Percentiles rank a stretch among this genome's conserved stretches.
phyloP scores from a whole-genome alignment of 2,329 filamentous ascomycete species.

The Zymoseptoria passerinii region DNA sequence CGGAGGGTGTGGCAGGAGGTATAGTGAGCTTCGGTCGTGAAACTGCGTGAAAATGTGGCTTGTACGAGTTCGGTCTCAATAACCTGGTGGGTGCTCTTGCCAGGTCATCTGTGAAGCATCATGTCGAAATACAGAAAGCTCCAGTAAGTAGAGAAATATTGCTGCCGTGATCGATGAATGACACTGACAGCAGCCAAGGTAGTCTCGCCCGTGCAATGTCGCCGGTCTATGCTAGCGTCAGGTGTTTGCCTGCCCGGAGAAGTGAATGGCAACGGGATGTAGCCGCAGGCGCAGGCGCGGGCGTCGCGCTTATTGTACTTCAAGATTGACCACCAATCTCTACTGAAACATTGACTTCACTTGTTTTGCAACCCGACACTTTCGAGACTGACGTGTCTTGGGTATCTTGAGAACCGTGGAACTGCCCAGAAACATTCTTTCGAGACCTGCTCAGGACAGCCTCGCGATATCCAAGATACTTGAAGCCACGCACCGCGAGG shows the following conservation, averaged over 20 bases:
- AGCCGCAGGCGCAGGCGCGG: too few relatives aligned
- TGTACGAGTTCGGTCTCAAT: background rate
- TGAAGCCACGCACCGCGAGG: background rate
- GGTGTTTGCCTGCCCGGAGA: background rate
- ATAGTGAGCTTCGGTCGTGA: slow-evolving; percentile 39
- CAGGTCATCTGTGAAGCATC: background rate
- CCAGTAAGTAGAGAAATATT: background rate
- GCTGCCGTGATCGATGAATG: background rate
- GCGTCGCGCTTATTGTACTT: background rate
- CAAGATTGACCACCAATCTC: background rate
- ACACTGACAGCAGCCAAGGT: background rate
- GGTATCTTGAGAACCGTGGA: background rate
- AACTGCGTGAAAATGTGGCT: background rate
- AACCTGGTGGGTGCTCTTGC: background rate
- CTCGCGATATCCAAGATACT: background rate
- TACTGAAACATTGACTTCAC: background rate
- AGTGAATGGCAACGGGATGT: background rate
- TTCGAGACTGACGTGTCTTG: background rate
- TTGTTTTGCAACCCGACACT: background rate
- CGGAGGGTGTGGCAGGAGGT: slow-evolving; percentile 64
- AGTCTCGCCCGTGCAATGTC: background rate
- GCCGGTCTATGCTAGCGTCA: background rate
- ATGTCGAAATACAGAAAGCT: background rate
- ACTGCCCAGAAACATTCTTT: background rate
- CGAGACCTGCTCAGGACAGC: background rate